Conservation (phyloP, 2,329 filamentous ascomycete species). For the Trichoderma afroharzianum region DNA sequence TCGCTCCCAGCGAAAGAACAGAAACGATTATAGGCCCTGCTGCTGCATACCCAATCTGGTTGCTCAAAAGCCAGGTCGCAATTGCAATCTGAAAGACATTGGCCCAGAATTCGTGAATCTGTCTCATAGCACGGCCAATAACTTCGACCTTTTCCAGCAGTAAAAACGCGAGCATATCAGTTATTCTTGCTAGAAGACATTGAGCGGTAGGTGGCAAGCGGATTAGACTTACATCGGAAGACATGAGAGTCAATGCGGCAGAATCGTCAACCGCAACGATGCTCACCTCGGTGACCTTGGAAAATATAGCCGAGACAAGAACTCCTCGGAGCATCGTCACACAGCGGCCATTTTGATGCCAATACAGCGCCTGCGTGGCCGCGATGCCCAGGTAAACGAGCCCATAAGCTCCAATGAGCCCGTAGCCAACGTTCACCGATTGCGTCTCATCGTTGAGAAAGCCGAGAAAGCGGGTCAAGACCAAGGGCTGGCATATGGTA, state of each 20-base stretch:
- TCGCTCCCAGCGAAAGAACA: conserved; percentile 25
- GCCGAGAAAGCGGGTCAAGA: conserved; percentile 30
- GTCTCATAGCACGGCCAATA: conserved; percentile 34
- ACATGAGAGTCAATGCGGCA: conserved; percentile 40
- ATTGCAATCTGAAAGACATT: conserved; percentile 34
- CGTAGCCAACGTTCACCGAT: conserved; percentile 28
- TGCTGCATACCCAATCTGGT: conserved; percentile 34
- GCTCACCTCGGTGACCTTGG: conserved; percentile 31
- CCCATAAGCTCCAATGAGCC: conserved; percentile 33
- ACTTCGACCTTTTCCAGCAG: conserved; percentile 33
- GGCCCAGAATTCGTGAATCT: conserved; percentile 38
- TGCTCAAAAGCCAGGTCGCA: conserved; percentile 29
- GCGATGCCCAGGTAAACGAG: conserved; percentile 33
- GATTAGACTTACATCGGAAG: conserved; percentile 32
- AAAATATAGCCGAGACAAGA: conserved; percentile 32
- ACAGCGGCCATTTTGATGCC: conserved; percentile 28
- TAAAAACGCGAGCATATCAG: background rate
- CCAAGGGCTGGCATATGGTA: conserved; percentile 36
- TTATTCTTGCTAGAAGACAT: background rate
- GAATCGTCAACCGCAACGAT: conserved; percentile 29
- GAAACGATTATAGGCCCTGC: conserved; percentile 34
- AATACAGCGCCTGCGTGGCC: conserved; percentile 26
- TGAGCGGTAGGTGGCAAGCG: background rate
- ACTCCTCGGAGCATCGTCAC: conserved; percentile 32
- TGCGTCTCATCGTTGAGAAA: conserved; percentile 27